Base-by-base conservation (phyloP, 202 grass and related monocot species). In the Eragrostis tef region DNA sequence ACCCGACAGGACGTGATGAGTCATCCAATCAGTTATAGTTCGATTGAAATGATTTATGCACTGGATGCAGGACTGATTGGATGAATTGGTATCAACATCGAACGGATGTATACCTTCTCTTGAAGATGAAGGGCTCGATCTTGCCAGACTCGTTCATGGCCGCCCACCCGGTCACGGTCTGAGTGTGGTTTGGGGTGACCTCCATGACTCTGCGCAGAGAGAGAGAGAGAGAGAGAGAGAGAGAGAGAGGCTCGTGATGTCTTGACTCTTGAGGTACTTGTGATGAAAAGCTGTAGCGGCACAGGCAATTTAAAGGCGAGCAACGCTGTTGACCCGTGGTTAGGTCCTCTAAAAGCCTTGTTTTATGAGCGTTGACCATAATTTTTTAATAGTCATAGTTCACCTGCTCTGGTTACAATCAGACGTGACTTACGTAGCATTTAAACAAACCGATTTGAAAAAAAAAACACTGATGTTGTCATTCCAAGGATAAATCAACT, bases 121-220 rank as follows among this genome's bases (percentile, higher is more conserved):
- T 89, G 79, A 98, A 98, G 86, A 82, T 16, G 34, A 82, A 91
- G 1, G 94, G 94, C 42, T 59, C 51, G 0, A 94, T 42, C 75
- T 92, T 86, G 58, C 92, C 90, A 5, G 81, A 86, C 0, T 87
- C 52, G 61, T 94, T 53, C 86, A 70, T 92, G 44, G 86, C 94
- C 1, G 94, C 94, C 94, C 94, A 97, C 7, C 94, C 94, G 0
- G 57, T 14, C 21, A 93, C 94, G 6, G 74, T 72, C 81, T 91
- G 92, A 11, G 92, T 94, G 75, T 97, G 90, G 29, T 94, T 91
- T 5, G 81, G 80, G 0, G 90, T 97, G 15, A 79, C 68, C 84
- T 92, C 88, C 94, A 97, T 97, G 6, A 19, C 66, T 19, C 44
- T 56, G 12, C 4, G 46, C 5, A 7, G 61, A 36, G 11, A 10